A percentile compares a stretch with the other conserved stretches of the same genome.
Evolutionary conservation across 169 alveolate genomes (phyloP).

Genomic region (Plasmodium sp.): DNA sequence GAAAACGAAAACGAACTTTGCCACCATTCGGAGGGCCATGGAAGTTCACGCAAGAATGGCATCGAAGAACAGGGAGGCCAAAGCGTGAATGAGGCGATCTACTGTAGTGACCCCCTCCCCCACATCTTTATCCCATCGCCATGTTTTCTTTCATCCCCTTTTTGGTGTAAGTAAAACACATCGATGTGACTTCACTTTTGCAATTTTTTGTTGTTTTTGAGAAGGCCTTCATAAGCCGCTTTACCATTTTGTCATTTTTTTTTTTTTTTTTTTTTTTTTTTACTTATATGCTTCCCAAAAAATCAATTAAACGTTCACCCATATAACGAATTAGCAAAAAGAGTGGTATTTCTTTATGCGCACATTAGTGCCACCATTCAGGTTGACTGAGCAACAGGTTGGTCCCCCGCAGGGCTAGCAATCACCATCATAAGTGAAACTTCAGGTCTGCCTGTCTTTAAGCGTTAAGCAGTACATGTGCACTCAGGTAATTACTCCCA

Average conservation of each 20-base stretch:
- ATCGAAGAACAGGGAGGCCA: constrained; percentile 74
- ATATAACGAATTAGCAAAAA: background rate
- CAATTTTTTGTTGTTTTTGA: background rate
- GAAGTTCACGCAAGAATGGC: constrained; percentile 83
- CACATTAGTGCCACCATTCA: background rate
- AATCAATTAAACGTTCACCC: background rate
- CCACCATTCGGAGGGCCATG: constrained; percentile 85
- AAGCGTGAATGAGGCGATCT: constrained; percentile 1
- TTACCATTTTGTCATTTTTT: background rate
- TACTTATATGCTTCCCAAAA: background rate
- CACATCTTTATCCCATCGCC: background rate
- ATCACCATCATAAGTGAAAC: background rate
- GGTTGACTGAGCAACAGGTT: background rate
- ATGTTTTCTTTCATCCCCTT: background rate
- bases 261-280: background rate
- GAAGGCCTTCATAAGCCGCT: background rate
- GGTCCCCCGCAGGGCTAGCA: background rate
- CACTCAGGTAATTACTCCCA: background rate
- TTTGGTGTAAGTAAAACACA: constrained; percentile 10
- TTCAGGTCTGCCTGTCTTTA: background rate
- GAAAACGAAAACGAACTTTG: constrained; percentile 80
- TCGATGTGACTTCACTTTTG: constrained; percentile 20
- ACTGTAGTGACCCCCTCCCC: background rate
- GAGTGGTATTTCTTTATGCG: background rate
- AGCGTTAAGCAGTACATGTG: background rate